Evolutionary conservation across 2,329 filamentous ascomycete species (phyloP).

Genomic region (Hymenoscyphus albidus): DNA sequence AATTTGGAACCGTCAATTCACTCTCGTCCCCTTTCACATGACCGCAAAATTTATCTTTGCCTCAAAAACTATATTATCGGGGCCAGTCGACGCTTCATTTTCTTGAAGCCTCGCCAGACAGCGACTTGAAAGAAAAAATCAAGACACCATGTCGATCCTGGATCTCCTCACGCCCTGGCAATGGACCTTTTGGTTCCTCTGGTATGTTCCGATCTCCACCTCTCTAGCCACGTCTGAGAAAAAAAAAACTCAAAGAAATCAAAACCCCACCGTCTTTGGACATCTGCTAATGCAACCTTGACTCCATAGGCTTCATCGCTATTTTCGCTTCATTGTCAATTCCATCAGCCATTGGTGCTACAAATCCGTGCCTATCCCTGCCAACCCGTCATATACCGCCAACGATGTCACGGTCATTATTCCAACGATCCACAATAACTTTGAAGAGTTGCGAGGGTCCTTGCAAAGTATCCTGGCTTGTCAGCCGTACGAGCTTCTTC

Average conservation of each 20-base stretch:
- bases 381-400: constrained; percentile 63
- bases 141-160: constrained; percentile 15
- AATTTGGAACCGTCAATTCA: neutral
- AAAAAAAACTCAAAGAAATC: neutral
- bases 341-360: constrained; percentile 82
- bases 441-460: constrained; percentile 77
- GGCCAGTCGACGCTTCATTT: constrained; percentile 11
- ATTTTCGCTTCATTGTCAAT: constrained; percentile 80
- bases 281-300: neutral
- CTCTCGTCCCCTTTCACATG: constrained; percentile 11
- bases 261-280: neutral
- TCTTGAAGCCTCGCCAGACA: neutral
- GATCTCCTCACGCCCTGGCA: constrained; percentile 14
- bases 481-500: constrained; percentile 67
- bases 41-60: constrained; percentile 11
- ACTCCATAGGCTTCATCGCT: constrained; percentile 71
- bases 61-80: constrained; percentile 13
- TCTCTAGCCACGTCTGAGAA: neutral
- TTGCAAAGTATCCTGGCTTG: constrained; percentile 72
- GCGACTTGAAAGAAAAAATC: neutral
- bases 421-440: constrained; percentile 83
- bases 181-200: constrained; percentile 27
- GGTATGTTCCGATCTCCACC: constrained; percentile 19
- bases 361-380: constrained; percentile 76
- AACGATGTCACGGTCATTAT: constrained; percentile 92